Percentiles rank a stretch among this genome's conserved stretches.
Evolutionary conservation across 495 filamentous ascomycete species (phyloP).

Genomic region (Bryoglossum gracile): DNA sequence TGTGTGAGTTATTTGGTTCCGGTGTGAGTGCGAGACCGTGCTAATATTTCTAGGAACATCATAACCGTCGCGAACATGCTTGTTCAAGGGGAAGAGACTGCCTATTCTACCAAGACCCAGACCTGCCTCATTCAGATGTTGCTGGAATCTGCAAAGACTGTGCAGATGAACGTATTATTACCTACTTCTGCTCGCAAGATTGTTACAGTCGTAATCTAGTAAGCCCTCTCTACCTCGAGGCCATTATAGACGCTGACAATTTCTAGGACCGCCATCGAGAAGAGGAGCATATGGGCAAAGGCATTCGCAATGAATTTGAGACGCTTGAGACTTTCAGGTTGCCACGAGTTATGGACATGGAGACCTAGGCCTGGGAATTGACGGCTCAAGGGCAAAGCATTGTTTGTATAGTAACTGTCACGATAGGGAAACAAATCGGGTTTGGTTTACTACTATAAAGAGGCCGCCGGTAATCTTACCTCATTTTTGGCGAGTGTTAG

Average conservation of each 20-base stretch:
- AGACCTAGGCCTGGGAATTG: no score
- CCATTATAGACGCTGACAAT: not conserved
- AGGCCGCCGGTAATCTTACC: no score
- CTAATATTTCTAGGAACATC: slow-evolving; percentile 11
- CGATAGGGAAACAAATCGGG: no score
- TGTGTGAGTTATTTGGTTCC: slow-evolving; percentile 30
- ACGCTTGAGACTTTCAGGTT: not conserved
- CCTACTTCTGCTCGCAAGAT: slow-evolving; percentile 20
- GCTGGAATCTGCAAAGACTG: slow-evolving; percentile 23
- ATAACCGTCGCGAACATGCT: slow-evolving; percentile 16
- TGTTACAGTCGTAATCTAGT: slow-evolving; percentile 19
- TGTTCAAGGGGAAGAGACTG: slow-evolving; percentile 19
- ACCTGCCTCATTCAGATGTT: slow-evolving; percentile 3
- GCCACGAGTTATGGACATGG: no score
- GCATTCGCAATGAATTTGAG: not conserved
- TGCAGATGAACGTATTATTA: slow-evolving; percentile 3
- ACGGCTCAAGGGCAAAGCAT: no score
- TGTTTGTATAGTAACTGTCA: no score
- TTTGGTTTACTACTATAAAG: no score
- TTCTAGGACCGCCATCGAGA: not conserved
- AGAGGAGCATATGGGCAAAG: not conserved
- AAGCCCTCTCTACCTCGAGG: not conserved
- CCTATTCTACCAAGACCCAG: slow-evolving; percentile 12
- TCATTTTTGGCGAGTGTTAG: no score
- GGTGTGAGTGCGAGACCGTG: not conserved